phyloP scores from a whole-genome alignment of 441 rosid genomes.

The Rhodomyrtus psidioides region DNA sequence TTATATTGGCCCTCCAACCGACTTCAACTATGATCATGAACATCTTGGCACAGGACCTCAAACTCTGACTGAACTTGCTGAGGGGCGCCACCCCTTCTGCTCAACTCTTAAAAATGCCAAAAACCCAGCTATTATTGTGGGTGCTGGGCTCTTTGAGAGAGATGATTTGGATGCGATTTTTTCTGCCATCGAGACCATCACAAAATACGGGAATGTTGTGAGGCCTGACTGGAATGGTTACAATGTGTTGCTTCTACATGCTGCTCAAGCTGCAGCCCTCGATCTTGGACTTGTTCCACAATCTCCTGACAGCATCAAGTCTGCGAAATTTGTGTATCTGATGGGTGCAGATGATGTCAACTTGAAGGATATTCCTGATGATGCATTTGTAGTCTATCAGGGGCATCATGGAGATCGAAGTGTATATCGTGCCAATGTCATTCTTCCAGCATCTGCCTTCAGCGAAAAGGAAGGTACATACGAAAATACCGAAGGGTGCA shows the following conservation, averaged over 20 bases:
- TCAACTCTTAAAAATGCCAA: slow-evolving; percentile 58
- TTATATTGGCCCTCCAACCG: slow-evolving; percentile 70
- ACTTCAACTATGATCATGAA: slow-evolving; percentile 69
- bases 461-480: slow-evolving; percentile 91
- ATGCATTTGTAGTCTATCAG: slow-evolving; percentile 87
- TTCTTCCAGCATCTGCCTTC: slow-evolving; percentile 84
- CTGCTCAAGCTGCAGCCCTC: slow-evolving; percentile 96
- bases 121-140: slow-evolving; percentile 81
- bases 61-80: slow-evolving; percentile 64
- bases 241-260: slow-evolving; percentile 72
- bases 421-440: slow-evolving; percentile 80
- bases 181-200: slow-evolving; percentile 59
- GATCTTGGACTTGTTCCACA: slow-evolving; percentile 90
- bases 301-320: slow-evolving; percentile 48
- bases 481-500: slow-evolving; percentile 80
- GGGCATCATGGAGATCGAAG: slow-evolving; percentile 91
- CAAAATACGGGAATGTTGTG: slow-evolving; percentile 49
- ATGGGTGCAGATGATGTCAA: slow-evolving; percentile 94
- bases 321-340: slow-evolving; percentile 76
- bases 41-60: slow-evolving; percentile 88
- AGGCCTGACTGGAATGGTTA: slow-evolving; percentile 91
- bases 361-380: slow-evolving; percentile 64
- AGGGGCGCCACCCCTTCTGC: slow-evolving; percentile 69
- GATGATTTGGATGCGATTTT: slow-evolving; percentile 68
- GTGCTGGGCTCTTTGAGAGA: slow-evolving; percentile 82